These are phyloP conservation scores for Sclerospora graminicola DNA, from an alignment of 352 stramenopile genomes.

Conservation along the genomic window DNA sequence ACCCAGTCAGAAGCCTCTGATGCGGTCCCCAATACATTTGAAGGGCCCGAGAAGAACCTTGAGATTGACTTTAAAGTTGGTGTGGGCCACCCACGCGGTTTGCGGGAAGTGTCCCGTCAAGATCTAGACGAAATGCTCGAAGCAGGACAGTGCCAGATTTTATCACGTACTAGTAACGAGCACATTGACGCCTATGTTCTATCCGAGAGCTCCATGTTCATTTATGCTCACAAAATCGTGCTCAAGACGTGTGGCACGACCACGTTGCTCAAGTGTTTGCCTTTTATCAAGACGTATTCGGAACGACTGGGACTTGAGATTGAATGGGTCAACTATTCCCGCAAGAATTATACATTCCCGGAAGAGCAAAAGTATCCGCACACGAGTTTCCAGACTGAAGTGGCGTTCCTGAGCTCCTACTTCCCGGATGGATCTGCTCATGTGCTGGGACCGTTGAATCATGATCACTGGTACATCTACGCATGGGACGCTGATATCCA, in stretches of 20 bases:
- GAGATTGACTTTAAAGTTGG: slow-evolving; percentile 89
- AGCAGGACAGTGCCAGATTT: slow-evolving; percentile 93
- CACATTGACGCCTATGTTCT: slow-evolving; percentile 94
- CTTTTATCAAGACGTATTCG: slow-evolving; percentile 75
- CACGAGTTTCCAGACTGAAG: slow-evolving; percentile 93
- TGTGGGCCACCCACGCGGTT: slow-evolving; percentile 61
- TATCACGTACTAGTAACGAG: slow-evolving; percentile 93
- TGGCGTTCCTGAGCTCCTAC: slow-evolving; percentile 91
- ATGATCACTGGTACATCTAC: slow-evolving; percentile 99
- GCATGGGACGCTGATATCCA: slow-evolving; percentile 90
- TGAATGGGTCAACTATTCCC: slow-evolving; percentile 97
- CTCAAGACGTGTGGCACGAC: slow-evolving; percentile 99
- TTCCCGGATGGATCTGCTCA: slow-evolving; percentile 80
- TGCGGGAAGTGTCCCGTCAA: slow-evolving; percentile 82
- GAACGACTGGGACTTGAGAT: slow-evolving; percentile 90
- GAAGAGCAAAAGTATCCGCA: slow-evolving; percentile 97
- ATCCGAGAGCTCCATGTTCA: slow-evolving; percentile 97
- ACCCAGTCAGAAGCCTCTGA: slow-evolving; percentile 62
- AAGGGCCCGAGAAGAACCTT: slow-evolving; percentile 97
- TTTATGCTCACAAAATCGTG: slow-evolving; percentile 98
- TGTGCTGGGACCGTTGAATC: slow-evolving; percentile 91
- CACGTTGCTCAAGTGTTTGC: slow-evolving; percentile 91
- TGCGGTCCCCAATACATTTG: slow-evolving; percentile 83
- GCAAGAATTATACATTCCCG: slow-evolving; percentile 99
- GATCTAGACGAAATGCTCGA: slow-evolving; percentile 93